phyloP scores from a whole-genome alignment of 805 yeast genomes.

The Cyberlindnera galapagoensis region DNA sequence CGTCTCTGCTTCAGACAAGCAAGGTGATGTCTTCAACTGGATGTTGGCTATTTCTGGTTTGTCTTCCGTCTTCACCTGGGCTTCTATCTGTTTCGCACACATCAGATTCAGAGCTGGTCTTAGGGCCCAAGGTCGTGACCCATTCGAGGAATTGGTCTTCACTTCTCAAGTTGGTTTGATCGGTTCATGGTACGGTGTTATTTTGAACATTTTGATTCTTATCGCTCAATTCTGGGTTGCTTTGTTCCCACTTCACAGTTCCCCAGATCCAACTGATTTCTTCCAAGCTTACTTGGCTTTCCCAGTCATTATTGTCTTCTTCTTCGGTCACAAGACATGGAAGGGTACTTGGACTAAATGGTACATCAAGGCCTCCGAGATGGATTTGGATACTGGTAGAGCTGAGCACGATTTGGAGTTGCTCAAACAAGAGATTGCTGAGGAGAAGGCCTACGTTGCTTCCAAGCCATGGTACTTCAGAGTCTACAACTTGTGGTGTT shows the following conservation, averaged over 20 bases:
- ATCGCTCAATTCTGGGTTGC: slow-evolving; percentile 81
- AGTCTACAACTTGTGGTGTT: slow-evolving; percentile 47
- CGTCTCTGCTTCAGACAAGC: slow-evolving; percentile 52
- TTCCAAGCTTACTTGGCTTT: slow-evolving; percentile 36
- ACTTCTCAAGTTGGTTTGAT: slow-evolving; percentile 60
- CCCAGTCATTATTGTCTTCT: slow-evolving; percentile 33
- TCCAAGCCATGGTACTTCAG: slow-evolving; percentile 41
- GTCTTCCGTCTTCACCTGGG: slow-evolving; percentile 78
- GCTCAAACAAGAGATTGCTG: slow-evolving; percentile 47
- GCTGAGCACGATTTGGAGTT: slow-evolving; percentile 53
- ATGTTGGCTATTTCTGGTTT: slow-evolving; percentile 71
- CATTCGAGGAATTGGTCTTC: slow-evolving; percentile 61
- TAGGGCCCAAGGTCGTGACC: slow-evolving; percentile 54
- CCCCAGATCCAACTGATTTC: slow-evolving; percentile 26
- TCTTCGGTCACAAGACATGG: slow-evolving; percentile 36
- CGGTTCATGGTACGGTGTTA: slow-evolving; percentile 61
- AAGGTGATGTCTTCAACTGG: slow-evolving; percentile 64
- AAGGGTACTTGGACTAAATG: slow-evolving; percentile 32
- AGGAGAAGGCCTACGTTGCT: slow-evolving; percentile 46
- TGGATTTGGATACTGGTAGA: slow-evolving; percentile 61
- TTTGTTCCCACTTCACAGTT: slow-evolving; percentile 27
- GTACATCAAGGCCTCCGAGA: slow-evolving; percentile 39
- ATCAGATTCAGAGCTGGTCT: slow-evolving; percentile 58
- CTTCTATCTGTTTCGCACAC: slow-evolving; percentile 62
- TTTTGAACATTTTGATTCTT: slow-evolving; percentile 53